Evolutionary conservation across 768 basidiomycete genomes (phyloP).

Genomic region (Rhodotorula diobovata): DNA sequence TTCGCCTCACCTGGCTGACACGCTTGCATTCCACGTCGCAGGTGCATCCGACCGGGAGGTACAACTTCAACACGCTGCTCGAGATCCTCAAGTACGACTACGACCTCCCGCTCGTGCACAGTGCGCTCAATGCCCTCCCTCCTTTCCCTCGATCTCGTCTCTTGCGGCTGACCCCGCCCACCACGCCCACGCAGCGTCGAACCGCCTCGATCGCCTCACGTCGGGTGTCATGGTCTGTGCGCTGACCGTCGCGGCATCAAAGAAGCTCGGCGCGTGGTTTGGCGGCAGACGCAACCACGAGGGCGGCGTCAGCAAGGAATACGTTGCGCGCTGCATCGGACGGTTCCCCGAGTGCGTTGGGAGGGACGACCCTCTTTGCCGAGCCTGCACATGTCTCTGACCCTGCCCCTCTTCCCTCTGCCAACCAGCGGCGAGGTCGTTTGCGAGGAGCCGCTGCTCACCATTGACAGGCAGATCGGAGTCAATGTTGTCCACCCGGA

Average conservation of each 20-base stretch:
- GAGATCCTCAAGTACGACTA: slow-evolving; percentile 81
- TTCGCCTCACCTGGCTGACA: neutral
- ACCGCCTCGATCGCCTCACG: slow-evolving; percentile 87
- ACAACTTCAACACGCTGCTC: slow-evolving; percentile 78
- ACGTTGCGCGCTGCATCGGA: slow-evolving; percentile 80
- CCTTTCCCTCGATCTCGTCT: slow-evolving; percentile 12
- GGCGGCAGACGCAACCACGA: slow-evolving; percentile 49
- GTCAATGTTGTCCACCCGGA: slow-evolving; percentile 91
- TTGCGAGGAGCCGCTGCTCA: slow-evolving; percentile 80
- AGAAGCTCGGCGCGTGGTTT: slow-evolving; percentile 72
- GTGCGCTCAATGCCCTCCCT: slow-evolving; percentile 64
- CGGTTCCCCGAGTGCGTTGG: slow-evolving; percentile 79
- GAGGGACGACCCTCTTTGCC: no score
- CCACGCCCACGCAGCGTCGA: slow-evolving; percentile 63
- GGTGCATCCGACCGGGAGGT: slow-evolving; percentile 71
- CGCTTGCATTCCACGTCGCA: neutral
- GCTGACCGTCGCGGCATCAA: slow-evolving; percentile 63
- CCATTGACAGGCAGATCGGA: slow-evolving; percentile 93
- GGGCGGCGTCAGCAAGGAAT: slow-evolving; percentile 74
- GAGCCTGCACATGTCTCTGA: no score
- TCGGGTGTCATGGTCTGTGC: slow-evolving; percentile 94
- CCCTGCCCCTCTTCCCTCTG: neutral
- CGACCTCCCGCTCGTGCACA: slow-evolving; percentile 72
- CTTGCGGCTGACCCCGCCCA: neutral
- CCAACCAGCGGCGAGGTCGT: slow-evolving; percentile 64